phyloP scores from a whole-genome alignment of 129 eudicot genomes.

The Dittrichia graveolens region DNA sequence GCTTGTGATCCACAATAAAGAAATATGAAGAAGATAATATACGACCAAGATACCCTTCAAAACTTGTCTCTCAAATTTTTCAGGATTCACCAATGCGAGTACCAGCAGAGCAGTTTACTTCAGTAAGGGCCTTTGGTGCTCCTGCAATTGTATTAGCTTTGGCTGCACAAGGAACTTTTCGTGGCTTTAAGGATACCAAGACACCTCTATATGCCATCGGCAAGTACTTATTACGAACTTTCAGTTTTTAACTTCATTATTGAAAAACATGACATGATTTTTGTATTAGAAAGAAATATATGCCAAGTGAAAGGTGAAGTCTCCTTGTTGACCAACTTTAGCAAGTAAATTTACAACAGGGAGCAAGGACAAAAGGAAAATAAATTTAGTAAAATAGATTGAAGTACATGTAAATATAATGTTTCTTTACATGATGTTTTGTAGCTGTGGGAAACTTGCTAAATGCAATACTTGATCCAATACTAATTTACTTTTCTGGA shows the following conservation, averaged over 20 bases:
- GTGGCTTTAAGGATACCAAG: slow-evolving; percentile 93
- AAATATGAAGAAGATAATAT: not conserved
- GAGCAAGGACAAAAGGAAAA: too few species aligned
- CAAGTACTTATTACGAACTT: slow-evolving; percentile 40
- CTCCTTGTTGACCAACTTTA: not conserved
- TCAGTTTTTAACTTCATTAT: too few species aligned
- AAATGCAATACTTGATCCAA: slow-evolving; percentile 69
- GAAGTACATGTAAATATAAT: not conserved
- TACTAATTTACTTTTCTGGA: slow-evolving; percentile 60
- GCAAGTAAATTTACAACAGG: too few species aligned
- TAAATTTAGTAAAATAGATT: not conserved
- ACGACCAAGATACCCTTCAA: not conserved
- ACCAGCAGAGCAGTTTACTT: slow-evolving; percentile 86
- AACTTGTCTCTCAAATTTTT: not conserved
- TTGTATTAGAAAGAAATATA: not conserved
- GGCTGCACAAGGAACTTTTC: slow-evolving; percentile 96
- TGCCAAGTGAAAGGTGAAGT: not conserved
- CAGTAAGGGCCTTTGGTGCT: slow-evolving; percentile 94
- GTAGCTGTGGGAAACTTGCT: slow-evolving; percentile 87
- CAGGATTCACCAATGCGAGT: slow-evolving; percentile 91
- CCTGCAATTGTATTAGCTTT: slow-evolving; percentile 89
- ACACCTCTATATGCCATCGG: slow-evolving; percentile 97
- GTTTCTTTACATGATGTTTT: not conserved
- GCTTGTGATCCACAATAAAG: not conserved
- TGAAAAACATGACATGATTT: not conserved